Evolutionary conservation across 805 yeast genomes (phyloP).

Genomic region (Suhomyces tanzawaensis): DNA sequence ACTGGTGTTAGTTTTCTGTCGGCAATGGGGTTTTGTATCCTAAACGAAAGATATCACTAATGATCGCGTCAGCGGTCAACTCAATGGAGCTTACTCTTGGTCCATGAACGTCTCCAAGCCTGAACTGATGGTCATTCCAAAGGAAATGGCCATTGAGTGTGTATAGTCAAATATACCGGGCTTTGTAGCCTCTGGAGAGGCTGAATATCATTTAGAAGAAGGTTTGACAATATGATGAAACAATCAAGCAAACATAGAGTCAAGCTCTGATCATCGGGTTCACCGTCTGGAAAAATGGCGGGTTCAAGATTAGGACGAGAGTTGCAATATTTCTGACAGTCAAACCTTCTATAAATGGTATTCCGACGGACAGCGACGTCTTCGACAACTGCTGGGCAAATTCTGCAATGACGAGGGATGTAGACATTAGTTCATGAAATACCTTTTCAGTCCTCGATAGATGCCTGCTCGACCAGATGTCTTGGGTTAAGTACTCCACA

Average conservation of each 20-base stretch:
- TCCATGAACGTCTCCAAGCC: slow-evolving; percentile 52
- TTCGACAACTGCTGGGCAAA: no score
- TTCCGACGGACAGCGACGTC: no score
- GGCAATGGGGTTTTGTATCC: slow-evolving; percentile 60
- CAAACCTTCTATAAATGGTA: neutral
- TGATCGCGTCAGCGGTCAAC: slow-evolving; percentile 48
- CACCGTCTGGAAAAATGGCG: slow-evolving; percentile 49
- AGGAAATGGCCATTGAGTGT: slow-evolving; percentile 1
- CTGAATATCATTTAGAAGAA: slow-evolving; percentile 20
- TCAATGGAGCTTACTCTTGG: slow-evolving; percentile 87
- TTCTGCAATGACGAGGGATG: no score
- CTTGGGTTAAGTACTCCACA: no score
- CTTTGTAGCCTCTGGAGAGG: slow-evolving; percentile 30
- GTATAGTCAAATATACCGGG: slow-evolving; percentile 72
- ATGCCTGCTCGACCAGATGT: no score
- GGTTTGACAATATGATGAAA: slow-evolving; percentile 57
- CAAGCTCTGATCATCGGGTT: slow-evolving; percentile 65
- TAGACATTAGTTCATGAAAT: no score
- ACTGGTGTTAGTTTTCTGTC: slow-evolving; percentile 37
- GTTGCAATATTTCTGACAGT: slow-evolving; percentile 43
- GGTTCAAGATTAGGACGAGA: slow-evolving; percentile 60
- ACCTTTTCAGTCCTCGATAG: no score
- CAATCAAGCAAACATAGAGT: slow-evolving; percentile 79
- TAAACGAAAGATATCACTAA: slow-evolving; percentile 77
- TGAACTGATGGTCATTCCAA: slow-evolving; percentile 4